Evolutionary conservation across 805 yeast species (phyloP).

Genomic region (Yarrowia sp.): DNA sequence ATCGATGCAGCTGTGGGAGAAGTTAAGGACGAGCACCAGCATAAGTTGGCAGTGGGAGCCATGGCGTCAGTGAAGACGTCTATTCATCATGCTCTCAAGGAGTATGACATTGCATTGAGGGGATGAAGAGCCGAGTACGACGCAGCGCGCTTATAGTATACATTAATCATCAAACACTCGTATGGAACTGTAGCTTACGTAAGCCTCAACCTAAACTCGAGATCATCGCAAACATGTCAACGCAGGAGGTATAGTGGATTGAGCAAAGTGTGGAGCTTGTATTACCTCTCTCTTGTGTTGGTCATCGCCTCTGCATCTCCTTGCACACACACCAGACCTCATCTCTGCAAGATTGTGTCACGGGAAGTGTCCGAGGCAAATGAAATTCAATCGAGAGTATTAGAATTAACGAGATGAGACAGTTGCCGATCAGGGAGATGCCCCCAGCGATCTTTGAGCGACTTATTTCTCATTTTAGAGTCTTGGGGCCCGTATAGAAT

Average conservation of each 20-base stretch:
- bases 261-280: too few relatives aligned
- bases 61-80: conserved; percentile 57
- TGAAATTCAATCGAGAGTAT: neutral
- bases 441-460: too few relatives aligned
- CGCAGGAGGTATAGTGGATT: neutral
- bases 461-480: too few relatives aligned
- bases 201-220: neutral
- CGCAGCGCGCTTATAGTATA: too few relatives aligned
- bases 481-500: too few relatives aligned
- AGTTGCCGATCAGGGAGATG: too few relatives aligned
- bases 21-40: conserved; percentile 42
- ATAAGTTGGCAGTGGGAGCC: conserved; percentile 41
- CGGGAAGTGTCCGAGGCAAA: neutral
- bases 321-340: too few relatives aligned
- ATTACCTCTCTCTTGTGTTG: too few relatives aligned
- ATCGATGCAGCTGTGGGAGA: conserved; percentile 50
- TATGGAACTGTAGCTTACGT: neutral
- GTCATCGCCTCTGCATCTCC: too few relatives aligned
- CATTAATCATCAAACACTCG: too few relatives aligned
- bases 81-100: conserved; percentile 56
- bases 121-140: neutral
- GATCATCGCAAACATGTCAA: neutral
- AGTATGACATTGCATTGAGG: conserved; percentile 48
- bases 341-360: neutral
- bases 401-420: neutral